Conservation (phyloP, 2,329 filamentous ascomycete species). For the Trichoderma semiorbis region DNA sequence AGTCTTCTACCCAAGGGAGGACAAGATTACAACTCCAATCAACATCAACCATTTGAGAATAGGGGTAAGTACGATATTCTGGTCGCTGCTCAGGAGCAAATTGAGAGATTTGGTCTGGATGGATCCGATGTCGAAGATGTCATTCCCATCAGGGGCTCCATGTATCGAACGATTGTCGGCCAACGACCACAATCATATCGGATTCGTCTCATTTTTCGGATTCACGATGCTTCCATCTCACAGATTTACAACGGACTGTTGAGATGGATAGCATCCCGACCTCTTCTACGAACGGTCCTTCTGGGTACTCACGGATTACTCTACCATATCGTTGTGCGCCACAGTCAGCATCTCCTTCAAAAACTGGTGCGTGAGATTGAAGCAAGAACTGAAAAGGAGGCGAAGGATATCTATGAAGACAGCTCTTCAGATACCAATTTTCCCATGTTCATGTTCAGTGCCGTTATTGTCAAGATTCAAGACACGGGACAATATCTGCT, state of each 20-base stretch:
- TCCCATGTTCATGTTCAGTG: conserved; percentile 32
- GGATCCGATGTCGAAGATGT: conserved; percentile 28
- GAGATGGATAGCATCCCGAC: conserved; percentile 26
- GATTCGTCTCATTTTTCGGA: conserved; percentile 32
- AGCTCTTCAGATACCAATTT: conserved; percentile 21
- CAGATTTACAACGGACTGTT: conserved; percentile 30
- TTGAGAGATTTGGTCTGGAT: conserved; percentile 22
- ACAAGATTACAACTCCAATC: not conserved
- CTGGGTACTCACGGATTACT: conserved; percentile 22
- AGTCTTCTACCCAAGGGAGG: not conserved
- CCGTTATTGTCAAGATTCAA: conserved; percentile 25
- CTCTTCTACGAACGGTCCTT: conserved; percentile 31
- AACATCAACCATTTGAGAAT: not conserved
- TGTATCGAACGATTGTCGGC: conserved; percentile 31
- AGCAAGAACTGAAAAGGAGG: conserved; percentile 25
- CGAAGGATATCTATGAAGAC: conserved; percentile 23
- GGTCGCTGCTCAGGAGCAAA: conserved; percentile 10
- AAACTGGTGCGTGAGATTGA: conserved; percentile 26
- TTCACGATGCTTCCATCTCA: conserved; percentile 21
- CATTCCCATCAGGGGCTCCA: conserved; percentile 29
- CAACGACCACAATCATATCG: conserved; percentile 35
- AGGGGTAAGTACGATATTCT: conserved; percentile 1
- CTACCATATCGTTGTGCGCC: conserved; percentile 30
- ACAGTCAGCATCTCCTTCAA: conserved; percentile 25
- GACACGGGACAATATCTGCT: conserved; percentile 24